Conservation (phyloP, 257 asterid genomes). For the Przewalskia tangutica region DNA sequence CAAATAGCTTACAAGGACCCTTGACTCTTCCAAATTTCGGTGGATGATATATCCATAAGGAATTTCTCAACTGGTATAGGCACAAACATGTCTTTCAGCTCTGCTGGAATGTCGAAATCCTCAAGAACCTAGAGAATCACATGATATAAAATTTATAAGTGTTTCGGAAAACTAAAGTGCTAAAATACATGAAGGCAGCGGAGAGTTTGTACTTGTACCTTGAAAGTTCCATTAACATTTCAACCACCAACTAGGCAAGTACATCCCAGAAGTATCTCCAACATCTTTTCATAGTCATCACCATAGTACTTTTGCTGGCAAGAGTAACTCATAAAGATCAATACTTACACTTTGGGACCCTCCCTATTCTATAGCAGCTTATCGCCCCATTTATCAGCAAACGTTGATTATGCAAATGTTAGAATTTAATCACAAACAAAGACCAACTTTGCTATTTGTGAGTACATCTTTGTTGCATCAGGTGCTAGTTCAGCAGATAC, state of each 20-base stretch:
- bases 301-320: conserved; percentile 81
- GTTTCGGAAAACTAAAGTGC: background rate
- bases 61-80: conserved; percentile 68
- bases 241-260: conserved; percentile 81
- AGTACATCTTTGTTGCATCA: background rate
- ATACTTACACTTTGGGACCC: background rate
- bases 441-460: background rate
- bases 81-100: conserved; percentile 62
- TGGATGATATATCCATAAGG: conserved; percentile 77
- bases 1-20: conserved; percentile 13
- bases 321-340: conserved; percentile 6
- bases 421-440: background rate
- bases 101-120: conserved; percentile 65
- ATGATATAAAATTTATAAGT: background rate
- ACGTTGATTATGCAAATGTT: background rate
- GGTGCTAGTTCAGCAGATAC: background rate
- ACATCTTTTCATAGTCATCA: conserved; percentile 51
- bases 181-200: background rate
- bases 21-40: conserved; percentile 57
- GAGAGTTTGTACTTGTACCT: conserved; percentile 29
- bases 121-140: conserved; percentile 57
- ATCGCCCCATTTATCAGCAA: background rate
- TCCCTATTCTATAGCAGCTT: background rate
- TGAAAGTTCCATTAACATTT: conserved; percentile 55
- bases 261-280: conserved; percentile 60